Evolutionary conservation across 352 stramenopile genomes (phyloP), one percentile per base, ranked within the genome.

Genomic region (Globisporangium ultimum): DNA sequence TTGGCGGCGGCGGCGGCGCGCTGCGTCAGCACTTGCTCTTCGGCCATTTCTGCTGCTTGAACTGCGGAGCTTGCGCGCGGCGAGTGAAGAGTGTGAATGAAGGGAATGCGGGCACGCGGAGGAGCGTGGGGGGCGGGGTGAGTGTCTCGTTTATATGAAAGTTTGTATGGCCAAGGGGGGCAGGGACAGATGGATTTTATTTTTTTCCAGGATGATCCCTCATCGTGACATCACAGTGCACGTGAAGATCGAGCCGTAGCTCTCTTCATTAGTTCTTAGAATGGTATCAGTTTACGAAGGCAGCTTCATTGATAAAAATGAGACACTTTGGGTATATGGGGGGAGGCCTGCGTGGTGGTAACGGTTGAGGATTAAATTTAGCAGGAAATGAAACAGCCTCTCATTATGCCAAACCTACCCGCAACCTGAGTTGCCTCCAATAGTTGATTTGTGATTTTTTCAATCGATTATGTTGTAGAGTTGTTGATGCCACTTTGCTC

Each of bases 21-120:
- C 42, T 64, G 48, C 40, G 28, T 64, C 24, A 64, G 47, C 3
- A 18, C 50, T 15, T 21, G 36, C 22, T 47, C 24, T 11, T 32
- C 24, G 24, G 24, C 24, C 24, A 32, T 32, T 5, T 32, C 24
- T 59, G 22, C 53, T 52, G 42, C 17, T 32, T 6, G 18, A 59
- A 32, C 53, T 59, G n/a, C 3, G 22, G 7, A 22, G 41, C 53
- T 45, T 28, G 10, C 46, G 38, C 38, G 38, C 38, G 10, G 38
- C 38, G 38, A 11, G 38, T 43, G 38, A 43, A 43, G 38, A 17
- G 38, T 40, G 53, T 15, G 53, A 45, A 51, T 53, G 54, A 21
- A 46, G 22, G 45, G 28, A 46, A 48, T 47, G 53, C 20, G 45
- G 14, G 41, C 2, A 17, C 3, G 24, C 20, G 42, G 53, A 18